Percentiles rank a stretch among this genome's conserved stretches.
These are phyloP conservation scores for Biancaea sappan DNA, from an alignment of 306 rosid species.

Conservation along the genomic window DNA sequence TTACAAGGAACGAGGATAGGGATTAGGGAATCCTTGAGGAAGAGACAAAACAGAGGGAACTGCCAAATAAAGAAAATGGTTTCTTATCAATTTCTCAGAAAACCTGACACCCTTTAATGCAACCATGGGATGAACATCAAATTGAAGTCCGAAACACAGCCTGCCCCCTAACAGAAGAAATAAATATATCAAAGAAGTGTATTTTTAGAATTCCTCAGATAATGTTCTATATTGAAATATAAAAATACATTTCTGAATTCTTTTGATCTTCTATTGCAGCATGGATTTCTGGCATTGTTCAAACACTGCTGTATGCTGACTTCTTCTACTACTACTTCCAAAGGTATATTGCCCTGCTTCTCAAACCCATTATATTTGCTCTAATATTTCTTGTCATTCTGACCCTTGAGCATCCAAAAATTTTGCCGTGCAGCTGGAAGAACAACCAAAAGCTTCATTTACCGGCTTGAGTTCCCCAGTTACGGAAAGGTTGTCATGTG, in stretches of 20 bases:
- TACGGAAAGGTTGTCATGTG: slow-evolving; percentile 31
- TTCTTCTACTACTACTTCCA: slow-evolving; percentile 90
- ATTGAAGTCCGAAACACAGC: no score
- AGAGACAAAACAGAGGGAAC: not conserved
- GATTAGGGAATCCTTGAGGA: not conserved
- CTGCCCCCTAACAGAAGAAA: no score
- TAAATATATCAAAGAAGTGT: not conserved
- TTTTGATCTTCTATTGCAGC: slow-evolving; percentile 54
- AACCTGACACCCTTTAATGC: no score
- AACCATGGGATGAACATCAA: no score
- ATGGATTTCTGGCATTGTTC: slow-evolving; percentile 82
- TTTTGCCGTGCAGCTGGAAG: slow-evolving; percentile 74
- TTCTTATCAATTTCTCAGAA: no score
- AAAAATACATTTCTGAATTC: slow-evolving; percentile 26
- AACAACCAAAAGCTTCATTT: slow-evolving; percentile 77
- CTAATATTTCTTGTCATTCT: not conserved
- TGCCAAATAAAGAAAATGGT: no score
- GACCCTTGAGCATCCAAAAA: slow-evolving; percentile 21
- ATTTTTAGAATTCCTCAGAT: not conserved
- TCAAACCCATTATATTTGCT: slow-evolving; percentile 11
- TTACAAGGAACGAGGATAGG: not conserved
- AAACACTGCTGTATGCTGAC: slow-evolving; percentile 84
- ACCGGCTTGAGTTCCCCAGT: slow-evolving; percentile 64
- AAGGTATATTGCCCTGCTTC: slow-evolving; percentile 53
- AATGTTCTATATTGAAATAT: not conserved